Evolutionary conservation across 495 filamentous ascomycete species (phyloP), one percentile per base, ranked within the genome.

Genomic region (Neurospora sublineolata): DNA sequence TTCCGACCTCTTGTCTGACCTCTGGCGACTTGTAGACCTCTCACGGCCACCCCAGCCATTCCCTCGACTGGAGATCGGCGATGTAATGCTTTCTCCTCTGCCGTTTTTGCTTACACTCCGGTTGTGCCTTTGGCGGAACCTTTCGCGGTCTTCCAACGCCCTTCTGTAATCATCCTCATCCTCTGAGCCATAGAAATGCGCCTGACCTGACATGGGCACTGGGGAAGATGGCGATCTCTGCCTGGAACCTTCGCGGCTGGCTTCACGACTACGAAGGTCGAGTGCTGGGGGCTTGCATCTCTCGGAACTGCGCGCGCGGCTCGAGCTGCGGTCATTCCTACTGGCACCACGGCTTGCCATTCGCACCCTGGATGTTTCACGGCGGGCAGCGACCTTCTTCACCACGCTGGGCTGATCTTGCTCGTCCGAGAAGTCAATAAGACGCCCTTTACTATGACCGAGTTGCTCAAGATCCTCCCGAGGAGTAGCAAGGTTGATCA

Each of bases 171-270:
- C 89, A 39, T 86, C 86, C 73, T 90, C 88, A 52, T 91, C 87
- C 23, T 87, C 83, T 5, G 82, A 82, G 69, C 73, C 75, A 37
- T 82, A 77, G 37, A 79, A 82, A 67, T 84, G 82, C 46, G 70
- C 75, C 72, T 81, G 81, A 14, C 74, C 78, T 9, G 84, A 81
- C 80, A 93, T 90, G 20, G 93, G 92, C 52, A 93, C 79, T 20
- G 94, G 93, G 3, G 91, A 93, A 0, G 93, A 93, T 37, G 94
- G 93, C 3, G 94, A 97, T 46, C 91, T 82, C 67, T 84, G 82
- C n/a, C 80, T 72, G 36, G 90, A 88, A 3, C 84, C 84, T 36
- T 86, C 85, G 3, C 87, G 83, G 60, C 76, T 82, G 40, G 81
- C 73, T 70, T 84, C 87, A 73, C 89, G 83, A 23, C 80, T 85